phyloP scores from a whole-genome alignment of 148 eudicot species.

The Cornus controversa region DNA sequence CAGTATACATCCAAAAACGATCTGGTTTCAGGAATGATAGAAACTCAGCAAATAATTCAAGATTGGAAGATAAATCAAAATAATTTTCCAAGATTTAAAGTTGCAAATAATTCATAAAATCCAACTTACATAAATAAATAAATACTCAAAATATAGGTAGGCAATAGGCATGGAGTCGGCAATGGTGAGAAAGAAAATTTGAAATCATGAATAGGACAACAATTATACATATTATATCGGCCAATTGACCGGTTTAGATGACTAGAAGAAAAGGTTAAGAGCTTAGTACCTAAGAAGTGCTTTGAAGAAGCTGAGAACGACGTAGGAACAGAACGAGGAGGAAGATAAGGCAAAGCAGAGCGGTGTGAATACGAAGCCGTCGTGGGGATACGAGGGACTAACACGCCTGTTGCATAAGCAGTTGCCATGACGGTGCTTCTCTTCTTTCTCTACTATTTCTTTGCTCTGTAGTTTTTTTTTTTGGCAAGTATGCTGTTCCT shows the following conservation, averaged over 20 bases:
- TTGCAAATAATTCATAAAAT: neutral
- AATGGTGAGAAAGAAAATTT: no score
- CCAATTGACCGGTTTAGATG: neutral
- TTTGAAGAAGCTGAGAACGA: constrained; percentile 21
- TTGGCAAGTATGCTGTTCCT: neutral
- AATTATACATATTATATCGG: no score
- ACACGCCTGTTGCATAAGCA: constrained; percentile 27
- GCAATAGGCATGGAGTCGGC: no score
- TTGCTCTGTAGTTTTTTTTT: no score
- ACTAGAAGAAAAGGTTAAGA: neutral
- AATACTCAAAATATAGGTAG: no score
- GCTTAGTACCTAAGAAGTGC: constrained; percentile 36
- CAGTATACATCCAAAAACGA: neutral
- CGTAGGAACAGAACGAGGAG: constrained; percentile 27
- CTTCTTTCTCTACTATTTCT: constrained; percentile 7
- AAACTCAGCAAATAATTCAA: neutral
- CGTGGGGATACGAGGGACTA: constrained; percentile 33
- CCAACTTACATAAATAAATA: neutral
- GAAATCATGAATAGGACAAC: no score
- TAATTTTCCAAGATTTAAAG: neutral
- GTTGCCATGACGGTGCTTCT: constrained; percentile 24
- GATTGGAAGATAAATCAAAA: neutral
- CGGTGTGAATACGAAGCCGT: constrained; percentile 11
- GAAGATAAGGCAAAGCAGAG: constrained; percentile 38
- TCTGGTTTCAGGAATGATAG: neutral